Conservation (phyloP, 768 basidiomycete genomes). For the Rhodosporidiobolus odoratus region DNA sequence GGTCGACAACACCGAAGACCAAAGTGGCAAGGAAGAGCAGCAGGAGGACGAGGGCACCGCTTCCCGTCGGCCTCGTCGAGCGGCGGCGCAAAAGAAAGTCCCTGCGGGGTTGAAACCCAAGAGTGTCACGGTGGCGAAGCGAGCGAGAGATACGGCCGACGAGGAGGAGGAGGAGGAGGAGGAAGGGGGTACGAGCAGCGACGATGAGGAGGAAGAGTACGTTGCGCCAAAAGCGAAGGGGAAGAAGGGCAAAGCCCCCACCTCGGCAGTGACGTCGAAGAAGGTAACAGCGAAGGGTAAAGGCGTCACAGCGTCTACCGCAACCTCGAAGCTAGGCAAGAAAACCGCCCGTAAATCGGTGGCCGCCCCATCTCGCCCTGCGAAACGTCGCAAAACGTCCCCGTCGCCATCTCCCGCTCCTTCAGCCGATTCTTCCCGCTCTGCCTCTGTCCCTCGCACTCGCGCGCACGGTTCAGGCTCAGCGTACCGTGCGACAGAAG, state of each 20-base stretch:
- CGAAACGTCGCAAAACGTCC: background rate
- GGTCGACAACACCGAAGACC: too few relatives aligned
- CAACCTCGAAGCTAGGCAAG: background rate
- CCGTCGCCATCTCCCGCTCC: background rate
- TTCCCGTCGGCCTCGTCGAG: background rate
- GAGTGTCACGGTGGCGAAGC: background rate
- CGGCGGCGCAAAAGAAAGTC: background rate
- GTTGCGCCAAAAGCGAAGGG: background rate
- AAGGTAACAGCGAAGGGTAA: background rate
- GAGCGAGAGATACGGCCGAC: background rate
- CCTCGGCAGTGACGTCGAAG: too few relatives aligned
- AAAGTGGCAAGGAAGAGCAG: background rate
- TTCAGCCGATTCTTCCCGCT: background rate
- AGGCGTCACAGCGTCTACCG: background rate
- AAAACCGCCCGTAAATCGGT: too few relatives aligned
- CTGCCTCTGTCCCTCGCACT: background rate
- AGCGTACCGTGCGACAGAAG: background rate
- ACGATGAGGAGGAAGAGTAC: background rate
- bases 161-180: background rate
- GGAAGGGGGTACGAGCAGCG: background rate
- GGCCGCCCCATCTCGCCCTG: background rate
- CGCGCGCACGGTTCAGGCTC: background rate
- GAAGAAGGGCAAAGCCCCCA: background rate
- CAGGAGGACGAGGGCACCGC: too few relatives aligned
- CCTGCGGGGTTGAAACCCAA: background rate